phyloP scores from a whole-genome alignment of 176 grass and related monocot species.

The Saccharum officinarum region DNA sequence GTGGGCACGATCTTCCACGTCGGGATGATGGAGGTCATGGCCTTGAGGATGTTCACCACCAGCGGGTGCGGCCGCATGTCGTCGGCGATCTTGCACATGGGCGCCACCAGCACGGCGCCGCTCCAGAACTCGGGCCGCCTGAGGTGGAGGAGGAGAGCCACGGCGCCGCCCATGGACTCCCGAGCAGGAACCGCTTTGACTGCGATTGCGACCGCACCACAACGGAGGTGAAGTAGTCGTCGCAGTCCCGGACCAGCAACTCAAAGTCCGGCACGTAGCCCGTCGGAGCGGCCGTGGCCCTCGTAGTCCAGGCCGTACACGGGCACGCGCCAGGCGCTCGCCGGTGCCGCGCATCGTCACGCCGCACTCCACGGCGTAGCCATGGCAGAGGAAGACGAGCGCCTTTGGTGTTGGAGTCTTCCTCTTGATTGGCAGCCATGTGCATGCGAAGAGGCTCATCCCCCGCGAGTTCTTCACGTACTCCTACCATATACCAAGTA shows the following conservation, averaged over 20 bases:
- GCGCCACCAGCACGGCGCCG: conserved; percentile 73
- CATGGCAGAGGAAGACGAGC: conserved; percentile 81
- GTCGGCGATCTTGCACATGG: conserved; percentile 92
- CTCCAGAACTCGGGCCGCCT: conserved; percentile 49
- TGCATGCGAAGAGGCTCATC: conserved; percentile 66
- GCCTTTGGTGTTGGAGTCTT: conserved; percentile 29
- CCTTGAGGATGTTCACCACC: conserved; percentile 42
- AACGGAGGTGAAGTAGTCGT: conserved; percentile 43
- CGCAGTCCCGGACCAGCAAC: conserved; percentile 51
- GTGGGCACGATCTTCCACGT: conserved; percentile 77
- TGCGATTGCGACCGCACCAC: not conserved
- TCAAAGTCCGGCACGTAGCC: conserved; percentile 56
- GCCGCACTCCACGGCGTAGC: conserved; percentile 88
- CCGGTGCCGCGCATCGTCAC: conserved; percentile 76
- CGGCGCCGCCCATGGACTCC: conserved; percentile 93
- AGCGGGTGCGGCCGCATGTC: conserved; percentile 61
- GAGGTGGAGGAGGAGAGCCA: conserved; percentile 65
- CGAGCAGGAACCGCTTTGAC: conserved; percentile 46
- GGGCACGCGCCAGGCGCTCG: conserved; percentile 46
- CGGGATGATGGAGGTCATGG: conserved; percentile 53
- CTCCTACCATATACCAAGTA: conserved; percentile 31
- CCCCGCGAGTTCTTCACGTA: conserved; percentile 58
- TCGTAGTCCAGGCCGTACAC: conserved; percentile 77
- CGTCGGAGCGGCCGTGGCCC: conserved; percentile 77
- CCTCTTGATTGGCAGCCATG: conserved; percentile 48